Base-by-base conservation (phyloP, 805 yeast genomes). In the Yamadazyma kitorensis region DNA sequence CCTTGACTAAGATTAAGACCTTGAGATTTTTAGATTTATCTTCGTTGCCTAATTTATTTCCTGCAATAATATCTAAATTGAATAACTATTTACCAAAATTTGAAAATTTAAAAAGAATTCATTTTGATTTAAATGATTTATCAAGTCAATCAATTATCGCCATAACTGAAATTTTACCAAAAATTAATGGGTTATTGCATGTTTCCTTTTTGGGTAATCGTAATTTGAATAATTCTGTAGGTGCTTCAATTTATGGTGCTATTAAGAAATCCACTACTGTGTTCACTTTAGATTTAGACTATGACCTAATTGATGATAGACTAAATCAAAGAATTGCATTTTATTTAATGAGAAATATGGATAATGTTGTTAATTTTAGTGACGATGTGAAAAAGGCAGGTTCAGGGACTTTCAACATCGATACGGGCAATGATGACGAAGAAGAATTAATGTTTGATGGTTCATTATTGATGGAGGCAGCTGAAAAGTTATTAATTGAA, bases 391-490 rank as follows among this genome's bases (percentile, higher is more conserved):
- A 13, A 10, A 28, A 27, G 2, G 15, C 19, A 2, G 20, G 60
- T 43, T 49, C 51, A 29, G n/a, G n/a, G n/a, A n/a, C n/a, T n/a
- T n/a, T n/a, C n/a, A n/a, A n/a, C n/a, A n/a, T n/a, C n/a, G n/a
- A n/a, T n/a, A n/a, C n/a, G n/a, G 59, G 34, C 5, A 36, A 41
- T 13, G 53, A 54, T 9, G 41, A 49, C 22, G 88, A 84, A 56
- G 71, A 66, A 52, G 91, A 84, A 43, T 64, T 84, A 31, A 70
- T 84, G 55, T 82, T 80, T 53, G 91, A 83, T 59, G 93, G 91
- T 5, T 73, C 87, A 0, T 61, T 84, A 37, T 66, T 84, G 31
- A 80, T 86, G 48, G 82, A 81, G 53, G 74, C 86, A 2, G 91
- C 89, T 0, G 87, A 80, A 41, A 74, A 76, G 39, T 56, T 84